These are phyloP conservation scores for Fusarium cyanostomum DNA, from an alignment of 2,329 filamentous ascomycete species.

Conservation along the genomic window DNA sequence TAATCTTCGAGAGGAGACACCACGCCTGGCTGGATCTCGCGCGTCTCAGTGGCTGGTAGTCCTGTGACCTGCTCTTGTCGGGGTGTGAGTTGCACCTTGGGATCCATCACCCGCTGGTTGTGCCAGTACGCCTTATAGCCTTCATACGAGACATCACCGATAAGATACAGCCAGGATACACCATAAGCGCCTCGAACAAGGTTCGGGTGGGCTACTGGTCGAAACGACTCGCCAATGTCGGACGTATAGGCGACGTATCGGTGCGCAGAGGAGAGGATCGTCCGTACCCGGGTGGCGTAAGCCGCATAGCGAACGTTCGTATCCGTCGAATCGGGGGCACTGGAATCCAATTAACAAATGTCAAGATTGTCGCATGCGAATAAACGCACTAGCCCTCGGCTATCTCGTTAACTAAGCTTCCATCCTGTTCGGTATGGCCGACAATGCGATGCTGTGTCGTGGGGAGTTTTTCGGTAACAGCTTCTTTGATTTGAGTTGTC, in stretches of 20 bases:
- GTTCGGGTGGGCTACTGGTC: slow-evolving; percentile 87
- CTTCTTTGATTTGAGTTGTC: slow-evolving; percentile 36
- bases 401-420: slow-evolving; percentile 79
- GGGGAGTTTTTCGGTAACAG: slow-evolving; percentile 60
- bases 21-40: slow-evolving; percentile 50
- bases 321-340: slow-evolving; percentile 78
- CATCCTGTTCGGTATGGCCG: slow-evolving; percentile 68
- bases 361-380: slow-evolving; percentile 7
- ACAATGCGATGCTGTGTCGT: slow-evolving; percentile 64
- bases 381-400: slow-evolving; percentile 79
- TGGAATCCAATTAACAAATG: slow-evolving; percentile 35
- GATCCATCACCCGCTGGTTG: slow-evolving; percentile 80
- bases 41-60: slow-evolving; percentile 48
- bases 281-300: slow-evolving; percentile 86
- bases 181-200: slow-evolving; percentile 86
- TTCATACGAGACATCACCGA: slow-evolving; percentile 91
- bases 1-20: slow-evolving; percentile 86
- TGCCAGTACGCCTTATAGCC: slow-evolving; percentile 94
- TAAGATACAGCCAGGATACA: slow-evolving; percentile 90
- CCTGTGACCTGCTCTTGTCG: slow-evolving; percentile 61
- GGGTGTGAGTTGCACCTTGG: slow-evolving; percentile 65
- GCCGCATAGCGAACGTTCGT: slow-evolving; percentile 89
- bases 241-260: slow-evolving; percentile 97
- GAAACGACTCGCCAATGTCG: slow-evolving; percentile 95
- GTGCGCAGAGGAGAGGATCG: slow-evolving; percentile 88